Evolutionary conservation across 257 asterid species (phyloP), one percentile per base, ranked within the genome.

Genomic region (Oldenlandia corymbosa): DNA sequence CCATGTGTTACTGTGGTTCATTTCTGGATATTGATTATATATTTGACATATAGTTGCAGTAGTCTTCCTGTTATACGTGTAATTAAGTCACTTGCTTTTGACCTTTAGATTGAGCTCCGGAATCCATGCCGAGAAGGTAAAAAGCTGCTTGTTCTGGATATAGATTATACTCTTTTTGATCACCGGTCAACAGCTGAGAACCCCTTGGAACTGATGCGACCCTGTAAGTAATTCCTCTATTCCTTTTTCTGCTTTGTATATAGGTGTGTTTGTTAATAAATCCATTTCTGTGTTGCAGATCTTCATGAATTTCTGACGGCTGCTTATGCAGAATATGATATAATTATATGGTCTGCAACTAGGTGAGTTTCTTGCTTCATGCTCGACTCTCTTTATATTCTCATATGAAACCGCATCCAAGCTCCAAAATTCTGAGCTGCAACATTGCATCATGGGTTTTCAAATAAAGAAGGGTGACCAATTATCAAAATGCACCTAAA

Each of bases 261-360:
- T 53, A 17, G 53, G 49, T 9, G 24, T 24, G 28, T 32, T 42
- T 63, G 39, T 63, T 27, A 52, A 46, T 66, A 47, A 34, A 67
- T 48, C 54, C 21, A 34, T 56, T 69, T 27, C 57, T 58, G 28
- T 65, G 18, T 18, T 67, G 68, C 89, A 92, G 99, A 87, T 82
- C 99, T 92, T 78, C 99, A 92, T 60, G 99, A 89, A 75, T 92
- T 92, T 77, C 99, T 92, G 46, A 61, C 91, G 5, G 95, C 99
- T 39, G 96, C 69, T 56, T 92, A 92, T 77, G 83, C 99, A 1
- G 97, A 87, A 68, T 92, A 87, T 63, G 99, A 92, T 74, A 92
- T 92, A 77, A 89, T 92, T 80, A 89, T 92, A 81, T 89, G 99
- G 99, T 92, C 97, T 50, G 98, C 98, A 46, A 91, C 96, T 74